Base-by-base conservation (phyloP, 306 rosid genomes). In the Vigna mungo region DNA sequence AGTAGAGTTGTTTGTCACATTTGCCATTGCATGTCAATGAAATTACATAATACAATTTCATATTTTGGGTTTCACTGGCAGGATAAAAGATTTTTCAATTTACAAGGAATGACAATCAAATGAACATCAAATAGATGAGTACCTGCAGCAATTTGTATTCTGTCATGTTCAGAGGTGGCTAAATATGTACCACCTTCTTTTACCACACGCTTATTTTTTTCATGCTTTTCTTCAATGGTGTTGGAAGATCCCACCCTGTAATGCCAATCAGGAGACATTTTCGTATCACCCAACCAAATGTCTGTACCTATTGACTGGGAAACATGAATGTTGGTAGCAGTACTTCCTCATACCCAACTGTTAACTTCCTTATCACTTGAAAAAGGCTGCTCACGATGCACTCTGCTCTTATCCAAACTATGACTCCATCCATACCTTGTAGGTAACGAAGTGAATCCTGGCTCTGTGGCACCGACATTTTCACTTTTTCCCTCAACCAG, bases 201-300 rank as follows among this genome's bases (percentile, higher is more conserved):
- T 78, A 85, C 68, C 56, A 84, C 91, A 46, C 9, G 90, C 76
- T 76, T 79, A 52, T 62, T 74, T 62, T 56, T 87, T 78, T 67
- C 80, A 73, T 74, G 80, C 49, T 90, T 87, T 63, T 84, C 90
- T 83, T 91, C 90, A 60, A 74, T 72, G 72, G 46, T 77, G 72
- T 85, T 83, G 62, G 92, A 85, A 51, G 92, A 82, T 72, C 84
- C 83, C 60, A 83, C 66, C 34, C 76, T 60, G 80, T 88, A 92
- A 64, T 94, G 84, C 98, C 98, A 94, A 85, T 91, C 97, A 55
- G 96, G 98, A 59, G 97, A 94, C 93, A 92, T 92, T 84, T 91
- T 85, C 81, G 82, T 87, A 85, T 89, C 91, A 79, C 87, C 97
- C 52, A 80, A 75, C 98, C 98, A 92, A 74, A 87, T 88, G 65